Base-by-base conservation (phyloP, 2,329 filamentous ascomycete genomes). In the Incumbomyces lentus region DNA sequence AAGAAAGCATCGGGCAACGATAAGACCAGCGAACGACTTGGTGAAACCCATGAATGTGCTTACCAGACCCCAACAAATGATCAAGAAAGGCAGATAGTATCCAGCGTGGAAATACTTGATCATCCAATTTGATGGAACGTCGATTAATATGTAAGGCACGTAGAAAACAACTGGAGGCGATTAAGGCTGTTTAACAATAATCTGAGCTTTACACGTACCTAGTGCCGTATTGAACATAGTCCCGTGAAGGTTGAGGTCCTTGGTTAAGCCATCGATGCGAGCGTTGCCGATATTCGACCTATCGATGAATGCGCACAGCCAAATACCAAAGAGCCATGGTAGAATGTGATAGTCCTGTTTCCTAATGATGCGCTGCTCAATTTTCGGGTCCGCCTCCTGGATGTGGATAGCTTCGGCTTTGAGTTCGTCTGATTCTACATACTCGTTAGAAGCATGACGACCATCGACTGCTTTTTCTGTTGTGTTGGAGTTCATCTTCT, bases 281-380 rank as follows among this genome's bases (percentile, higher is more conserved):
- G 81, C 81, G 57, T 85, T 84, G 32, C 81, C 82, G 32, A 85
- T 78, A 58, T 85, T 86, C n/a, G 81, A 83, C 35, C 82, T 73
- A 61, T 85, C 82, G 46, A 77, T 67, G 52, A 76, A 76, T 1
- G 79, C 82, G 63, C 77, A 82, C 8, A 84, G 68, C 54, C 82
- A 82, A 1, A 84, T 65, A 0, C 83, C 56, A 0, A 78, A 73
- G n/a, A 85, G 69, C 6, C 80, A 63, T 0, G 80, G 79, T 6
- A 83, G 65, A 19, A 83, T 74, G 33, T 45, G 43, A 19, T 45
- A 45, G n/a, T 45, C 43, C 7, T 22, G 32, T 16, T 45, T 45
- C 17, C 43, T 33, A 39, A 38, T 31, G 26, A 44, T 44, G 11
- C 40, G 32, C 18, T 44, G 30, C 18, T 44, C 40, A 26, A 44